Evolutionary conservation across 2,329 filamentous ascomycete species (phyloP).

Genomic region (Monilinia polystroma): DNA sequence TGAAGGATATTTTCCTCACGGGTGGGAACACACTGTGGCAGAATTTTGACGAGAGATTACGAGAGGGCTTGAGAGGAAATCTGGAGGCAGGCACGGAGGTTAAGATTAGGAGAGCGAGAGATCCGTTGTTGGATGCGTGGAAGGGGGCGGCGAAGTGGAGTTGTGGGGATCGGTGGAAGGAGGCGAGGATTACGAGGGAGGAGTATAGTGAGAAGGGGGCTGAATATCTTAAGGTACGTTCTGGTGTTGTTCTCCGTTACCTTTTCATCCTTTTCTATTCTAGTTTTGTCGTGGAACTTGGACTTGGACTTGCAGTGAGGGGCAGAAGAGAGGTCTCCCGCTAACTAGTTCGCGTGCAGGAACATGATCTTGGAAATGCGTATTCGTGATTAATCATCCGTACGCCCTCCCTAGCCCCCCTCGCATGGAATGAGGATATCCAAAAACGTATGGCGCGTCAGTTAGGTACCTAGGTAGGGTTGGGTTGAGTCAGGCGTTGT

Average conservation of each 20-base stretch:
- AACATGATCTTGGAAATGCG: slow-evolving; percentile 66
- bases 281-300: neutral
- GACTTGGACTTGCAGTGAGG: neutral
- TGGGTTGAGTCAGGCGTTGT: neutral
- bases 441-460: neutral
- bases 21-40: slow-evolving; percentile 88
- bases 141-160: slow-evolving; percentile 88
- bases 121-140: slow-evolving; percentile 88
- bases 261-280: neutral
- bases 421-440: neutral
- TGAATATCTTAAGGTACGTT: slow-evolving; percentile 79
- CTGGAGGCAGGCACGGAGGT: slow-evolving; percentile 58
- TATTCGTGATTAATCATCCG: slow-evolving; percentile 41
- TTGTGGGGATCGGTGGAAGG: slow-evolving; percentile 55
- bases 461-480: neutral
- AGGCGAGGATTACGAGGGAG: slow-evolving; percentile 68
- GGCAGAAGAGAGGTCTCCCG: neutral
- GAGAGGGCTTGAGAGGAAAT: slow-evolving; percentile 68
- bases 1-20: slow-evolving; percentile 88
- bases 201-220: slow-evolving; percentile 91
- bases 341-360: slow-evolving; percentile 44
- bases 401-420: no score
- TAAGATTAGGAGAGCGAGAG: slow-evolving; percentile 58
- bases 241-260: no score
- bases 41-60: slow-evolving; percentile 81